Base-by-base conservation (phyloP, 2,329 filamentous ascomycete species). In the Paraconiothyrium sp. region DNA sequence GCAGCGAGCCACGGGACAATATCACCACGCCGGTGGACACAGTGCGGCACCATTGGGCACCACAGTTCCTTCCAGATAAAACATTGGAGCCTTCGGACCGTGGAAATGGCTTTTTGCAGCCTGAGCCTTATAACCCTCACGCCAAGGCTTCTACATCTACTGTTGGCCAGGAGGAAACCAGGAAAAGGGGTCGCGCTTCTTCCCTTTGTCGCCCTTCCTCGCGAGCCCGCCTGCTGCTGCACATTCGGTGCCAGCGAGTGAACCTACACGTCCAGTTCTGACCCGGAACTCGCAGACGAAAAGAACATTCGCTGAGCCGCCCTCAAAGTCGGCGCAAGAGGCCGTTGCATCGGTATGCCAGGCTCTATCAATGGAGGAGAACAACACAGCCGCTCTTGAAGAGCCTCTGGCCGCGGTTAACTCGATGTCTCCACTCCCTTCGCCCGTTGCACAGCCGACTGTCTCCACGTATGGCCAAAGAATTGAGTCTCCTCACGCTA, bases 31-130 rank as follows among this genome's bases (percentile, higher is more conserved):
- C 48, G 10, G 34, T 59, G 14, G 61, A 68, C 13, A 54, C 49
- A 16, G 60, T 71, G 11, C 60, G 64, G 41, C 64, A 71, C 49
- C 59, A 67, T 54, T 75, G 72, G 72, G 61, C 65, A n/a, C 66
- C 67, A 20, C 67, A 71, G 27, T 70, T 71, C 35, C 64, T 59
- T 20, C 63, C 68, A 11, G 62, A 71, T n/a, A 58, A 59, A 37
- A 48, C 49, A 2, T 32, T 61, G 24, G 32, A 32, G 20, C 30
- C 34, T 6, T 7, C 59, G 8, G 44, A 44, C n/a, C 27, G 9
- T 50, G 37, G 34, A 43, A 57, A 47, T 24, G 13, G 62, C 11
- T 41, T 60, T 43, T 47, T 50, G 49, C 39, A 57, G 11, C 44
- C 58, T 7, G 56, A 59, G 27, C 9, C 58, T 1, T 30, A 16